Conservation (phyloP, 129 eudicot genomes). For the Glebionis coronaria region DNA sequence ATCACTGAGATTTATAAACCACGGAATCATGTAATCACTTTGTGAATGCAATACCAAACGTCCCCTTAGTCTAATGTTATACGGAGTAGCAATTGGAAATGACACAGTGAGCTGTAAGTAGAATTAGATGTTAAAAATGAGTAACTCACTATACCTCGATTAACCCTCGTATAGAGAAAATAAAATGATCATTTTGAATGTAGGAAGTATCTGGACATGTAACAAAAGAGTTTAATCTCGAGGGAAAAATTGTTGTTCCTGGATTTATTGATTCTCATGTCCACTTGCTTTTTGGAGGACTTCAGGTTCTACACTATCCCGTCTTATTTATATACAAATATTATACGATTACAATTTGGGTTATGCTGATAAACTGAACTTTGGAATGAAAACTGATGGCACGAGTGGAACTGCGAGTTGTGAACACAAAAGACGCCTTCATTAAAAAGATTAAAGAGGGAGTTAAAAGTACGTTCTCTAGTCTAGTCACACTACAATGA, state of each 20-base stretch:
- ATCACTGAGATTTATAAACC: no score
- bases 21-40: no score
- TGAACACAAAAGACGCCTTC: slow-evolving; percentile 51
- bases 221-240: slow-evolving; percentile 52
- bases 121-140: no score
- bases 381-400: slow-evolving; percentile 50
- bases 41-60: no score
- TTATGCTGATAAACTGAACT: slow-evolving; percentile 14
- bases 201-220: slow-evolving; percentile 58
- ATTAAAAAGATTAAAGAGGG: slow-evolving; percentile 57
- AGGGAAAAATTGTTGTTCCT: slow-evolving; percentile 78
- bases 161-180: neutral
- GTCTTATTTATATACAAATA: neutral
- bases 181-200: slow-evolving; percentile 10
- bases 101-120: no score
- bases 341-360: slow-evolving; percentile 3
- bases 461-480: slow-evolving; percentile 48
- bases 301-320: slow-evolving; percentile 54
- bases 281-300: slow-evolving; percentile 78
- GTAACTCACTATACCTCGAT: no score
- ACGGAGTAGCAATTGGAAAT: no score
- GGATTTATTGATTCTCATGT: slow-evolving; percentile 97
- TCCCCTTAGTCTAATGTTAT: no score
- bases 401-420: slow-evolving; percentile 58
- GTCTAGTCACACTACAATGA: no score